Base-by-base conservation (phyloP, 768 basidiomycete genomes). In the Boletellus sp. region DNA sequence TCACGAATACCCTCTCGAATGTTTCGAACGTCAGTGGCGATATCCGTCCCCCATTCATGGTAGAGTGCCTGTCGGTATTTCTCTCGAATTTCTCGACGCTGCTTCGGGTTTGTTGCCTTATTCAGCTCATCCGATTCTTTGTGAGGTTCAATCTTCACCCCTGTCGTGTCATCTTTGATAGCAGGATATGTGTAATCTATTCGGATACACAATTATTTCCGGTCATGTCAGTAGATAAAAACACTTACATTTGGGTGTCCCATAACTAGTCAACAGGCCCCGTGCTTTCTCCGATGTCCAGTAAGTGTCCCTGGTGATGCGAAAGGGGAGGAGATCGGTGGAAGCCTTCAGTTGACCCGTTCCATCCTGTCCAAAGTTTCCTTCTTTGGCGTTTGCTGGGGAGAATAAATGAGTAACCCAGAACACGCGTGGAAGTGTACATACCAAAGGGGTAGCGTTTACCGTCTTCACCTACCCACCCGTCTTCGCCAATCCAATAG, bases 131-230 rank as follows among this genome's bases (percentile, higher is more conserved):
- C n/a, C n/a, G n/a, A n/a, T n/a, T n/a, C n/a, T n/a, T n/a, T 10
- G 26, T 28, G 26, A 10, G 26, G 26, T 8, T 28, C 26, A 28
- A 28, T 28, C 26, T 2, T 28, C 26, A 28, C 26, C 6, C 26
- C 26, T 28, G 10, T 28, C 7, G 7, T 28, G 7, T 28, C 26
- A 8, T 57, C 59, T 10, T 13, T 54, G 26, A 60, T 57, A 11
- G 50, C 20, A 28, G 59, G 59, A 23, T 60, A 60, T 13, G 59
- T 57, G 36, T 60, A 60, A 38, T 61, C 59, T 60, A 26, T 47
- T 13, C 19, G 13, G 13, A 31, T 22, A 8, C 31, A 8, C 39
- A n/a, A 12, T 40, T 15, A 34, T 28, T 24, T 17, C 33, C 8
- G 1, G n/a, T 3, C 20, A 8, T 13, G 3, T 20, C 4, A 3